Percentiles rank a stretch among this genome's conserved stretches.
Conservation (phyloP, 1,139 yeast genomes). For the Lodderomyces theae region DNA sequence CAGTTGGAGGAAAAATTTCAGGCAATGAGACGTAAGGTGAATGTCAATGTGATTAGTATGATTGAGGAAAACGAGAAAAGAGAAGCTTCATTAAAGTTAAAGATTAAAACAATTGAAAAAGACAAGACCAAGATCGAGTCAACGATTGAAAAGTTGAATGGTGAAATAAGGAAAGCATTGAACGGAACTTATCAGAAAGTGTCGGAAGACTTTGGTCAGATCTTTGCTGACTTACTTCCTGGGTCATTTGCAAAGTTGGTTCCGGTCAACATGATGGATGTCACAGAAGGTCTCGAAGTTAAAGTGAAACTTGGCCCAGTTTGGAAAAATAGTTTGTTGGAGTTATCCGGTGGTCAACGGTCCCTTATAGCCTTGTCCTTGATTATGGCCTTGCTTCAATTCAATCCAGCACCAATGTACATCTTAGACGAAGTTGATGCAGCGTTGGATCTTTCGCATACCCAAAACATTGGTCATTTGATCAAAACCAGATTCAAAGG, state of each 20-base stretch:
- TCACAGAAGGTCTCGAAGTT: constrained; percentile 88
- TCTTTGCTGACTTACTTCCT: constrained; percentile 85
- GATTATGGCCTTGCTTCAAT: constrained; percentile 85
- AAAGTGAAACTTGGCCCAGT: constrained; percentile 87
- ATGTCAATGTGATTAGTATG: constrained; percentile 87
- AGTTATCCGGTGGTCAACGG: constrained; percentile 95
- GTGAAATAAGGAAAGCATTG: constrained; percentile 80
- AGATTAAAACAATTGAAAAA: constrained; percentile 85
- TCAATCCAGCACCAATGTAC: constrained; percentile 98
- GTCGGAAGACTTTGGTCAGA: constrained; percentile 84
- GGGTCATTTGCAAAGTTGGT: constrained; percentile 89
- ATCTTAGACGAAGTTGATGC: constrained; percentile 98
- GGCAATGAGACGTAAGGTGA: constrained; percentile 81
- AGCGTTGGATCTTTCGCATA: constrained; percentile 93
- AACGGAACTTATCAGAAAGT: constrained; percentile 85
- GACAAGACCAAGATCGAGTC: constrained; percentile 89
- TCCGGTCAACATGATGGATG: constrained; percentile 74
- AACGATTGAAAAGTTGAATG: constrained; percentile 81
- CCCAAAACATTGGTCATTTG: constrained; percentile 95
- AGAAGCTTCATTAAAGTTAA: constrained; percentile 70
- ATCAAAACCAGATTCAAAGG: constrained; percentile 94
- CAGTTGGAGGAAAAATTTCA: constrained; percentile 61
- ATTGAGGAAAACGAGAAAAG: constrained; percentile 92
- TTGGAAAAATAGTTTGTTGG: constrained; percentile 96
- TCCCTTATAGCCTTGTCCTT: constrained; percentile 89